phyloP scores from a whole-genome alignment of 2,329 filamentous ascomycete genomes.

The Pseudocercospora vitis region DNA sequence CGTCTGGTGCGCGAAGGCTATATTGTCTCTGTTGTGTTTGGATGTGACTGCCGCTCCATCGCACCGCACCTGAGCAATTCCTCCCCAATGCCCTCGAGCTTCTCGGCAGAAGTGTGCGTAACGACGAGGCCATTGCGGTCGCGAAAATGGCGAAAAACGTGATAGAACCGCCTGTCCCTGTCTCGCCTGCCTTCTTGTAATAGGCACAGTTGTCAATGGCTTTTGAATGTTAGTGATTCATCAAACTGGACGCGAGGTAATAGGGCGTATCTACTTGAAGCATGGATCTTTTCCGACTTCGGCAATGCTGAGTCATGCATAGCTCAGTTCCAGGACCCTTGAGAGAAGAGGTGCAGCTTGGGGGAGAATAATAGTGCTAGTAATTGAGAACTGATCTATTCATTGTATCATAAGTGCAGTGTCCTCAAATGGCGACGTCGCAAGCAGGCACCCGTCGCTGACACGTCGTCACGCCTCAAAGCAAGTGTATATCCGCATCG shows the following conservation, averaged over 20 bases:
- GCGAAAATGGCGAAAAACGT: background rate
- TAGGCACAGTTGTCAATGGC: conserved; percentile 3
- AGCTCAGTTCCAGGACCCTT: too few relatives aligned
- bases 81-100: conserved; percentile 1
- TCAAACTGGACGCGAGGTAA: background rate
- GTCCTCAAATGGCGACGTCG: too few relatives aligned
- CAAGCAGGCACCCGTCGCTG: too few relatives aligned
- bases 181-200: background rate
- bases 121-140: conserved; percentile 20
- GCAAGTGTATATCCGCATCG: too few relatives aligned
- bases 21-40: conserved; percentile 12
- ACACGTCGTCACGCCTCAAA: too few relatives aligned
- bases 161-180: background rate
- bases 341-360: too few relatives aligned
- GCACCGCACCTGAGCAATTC: conserved; percentile 4
- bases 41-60: conserved; percentile 7
- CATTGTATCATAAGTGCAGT: too few relatives aligned
- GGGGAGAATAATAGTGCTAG: too few relatives aligned
- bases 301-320: conserved; percentile 2
- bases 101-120: conserved; percentile 23
- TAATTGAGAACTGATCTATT: too few relatives aligned
- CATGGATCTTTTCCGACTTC: background rate
- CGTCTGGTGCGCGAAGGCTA: conserved; percentile 51
- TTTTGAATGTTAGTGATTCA: background rate
- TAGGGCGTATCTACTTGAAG: background rate